Base-by-base conservation (phyloP, 129 eudicot species). In the Flaveria sonorensis region DNA sequence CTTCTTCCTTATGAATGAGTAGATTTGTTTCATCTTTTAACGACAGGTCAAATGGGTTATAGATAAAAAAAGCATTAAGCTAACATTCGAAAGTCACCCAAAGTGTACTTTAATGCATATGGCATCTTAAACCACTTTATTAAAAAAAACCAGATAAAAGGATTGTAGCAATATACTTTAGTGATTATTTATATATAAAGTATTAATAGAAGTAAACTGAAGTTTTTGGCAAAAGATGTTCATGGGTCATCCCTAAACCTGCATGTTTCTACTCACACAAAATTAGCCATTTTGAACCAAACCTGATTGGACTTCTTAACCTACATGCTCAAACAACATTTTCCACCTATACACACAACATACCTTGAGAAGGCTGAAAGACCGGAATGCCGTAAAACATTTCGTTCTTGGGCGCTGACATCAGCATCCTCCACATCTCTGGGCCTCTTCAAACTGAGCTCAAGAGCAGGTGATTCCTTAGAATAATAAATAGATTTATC, bases 301-400 rank as follows among this genome's bases (percentile, higher is more conserved):
- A 11, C 66, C 36, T 11, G 13, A 8, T 71, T 52, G 24, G 64
- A 51, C 63, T 10, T 16, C 20, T 39, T 66, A 14, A 24, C 19
- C 71, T 16, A 45, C 71, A 28, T n/a, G 18, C 20, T 45, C 18
- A 60, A 52, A 12, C 71, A 46, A 15, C 4, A 52, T 64, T 51
- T 36, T 59, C 80, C 56, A 64, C 32, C 52, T 64, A 32, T 32
- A 50, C 59, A 78, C 12, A 70, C 64, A 59, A 45, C 56, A 50
- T 74, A 89, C 92, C 90, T 90, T 30, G 92, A 82, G 83, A 90
- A 90, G 71, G 96, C 96, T 19, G 96, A 90, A 50, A 67, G 78
- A 39, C 77, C 82, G 14, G 96, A 90, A 68, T 82, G 96, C 39
- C 89, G 83, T 65, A 90, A 74, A 40, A 82, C 74, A 66, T 86